These are phyloP conservation scores for Mallotus japonicus DNA, from an alignment of 441 rosid species.

Conservation along the genomic window DNA sequence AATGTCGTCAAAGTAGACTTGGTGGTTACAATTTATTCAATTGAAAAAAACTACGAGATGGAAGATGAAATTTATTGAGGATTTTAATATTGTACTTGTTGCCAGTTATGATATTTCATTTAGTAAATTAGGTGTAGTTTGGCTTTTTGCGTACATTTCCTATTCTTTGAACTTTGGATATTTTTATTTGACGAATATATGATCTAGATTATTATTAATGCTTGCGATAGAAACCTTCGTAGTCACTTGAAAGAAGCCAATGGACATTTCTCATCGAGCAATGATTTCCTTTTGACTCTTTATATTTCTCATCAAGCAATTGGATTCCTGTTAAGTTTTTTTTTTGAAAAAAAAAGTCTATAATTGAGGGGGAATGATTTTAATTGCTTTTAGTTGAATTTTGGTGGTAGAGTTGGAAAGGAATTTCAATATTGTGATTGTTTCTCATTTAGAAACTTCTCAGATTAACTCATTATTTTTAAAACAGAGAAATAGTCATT, in stretches of 20 bases:
- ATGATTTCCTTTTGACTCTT: slow-evolving; percentile 9
- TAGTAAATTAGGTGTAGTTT: slow-evolving; percentile 1
- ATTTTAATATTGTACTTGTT: not conserved
- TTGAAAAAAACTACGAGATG: slow-evolving; percentile 6
- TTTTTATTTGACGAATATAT: not conserved
- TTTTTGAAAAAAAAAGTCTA: not conserved
- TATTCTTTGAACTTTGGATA: not conserved
- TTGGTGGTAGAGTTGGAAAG: not conserved
- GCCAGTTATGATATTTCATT: slow-evolving; percentile 4
- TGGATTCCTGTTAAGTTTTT: not conserved
- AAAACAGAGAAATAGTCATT: slow-evolving; percentile 88
- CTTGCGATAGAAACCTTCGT: slow-evolving; percentile 1
- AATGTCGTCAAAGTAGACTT: not conserved
- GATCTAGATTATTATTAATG: not conserved
- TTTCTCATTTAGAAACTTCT: slow-evolving; percentile 9
- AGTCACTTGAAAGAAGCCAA: not conserved
- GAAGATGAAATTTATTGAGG: not conserved
- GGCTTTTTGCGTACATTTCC: not conserved
- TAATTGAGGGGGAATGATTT: not conserved
- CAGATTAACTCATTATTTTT: slow-evolving; percentile 21
- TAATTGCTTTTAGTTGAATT: not conserved
- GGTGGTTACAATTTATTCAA: not conserved
- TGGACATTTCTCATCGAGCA: not conserved
- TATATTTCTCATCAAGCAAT: not conserved
- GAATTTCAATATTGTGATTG: slow-evolving; percentile 8